phyloP scores from a whole-genome alignment of 2,329 filamentous ascomycete species.

The Myrmaecium sp. region DNA sequence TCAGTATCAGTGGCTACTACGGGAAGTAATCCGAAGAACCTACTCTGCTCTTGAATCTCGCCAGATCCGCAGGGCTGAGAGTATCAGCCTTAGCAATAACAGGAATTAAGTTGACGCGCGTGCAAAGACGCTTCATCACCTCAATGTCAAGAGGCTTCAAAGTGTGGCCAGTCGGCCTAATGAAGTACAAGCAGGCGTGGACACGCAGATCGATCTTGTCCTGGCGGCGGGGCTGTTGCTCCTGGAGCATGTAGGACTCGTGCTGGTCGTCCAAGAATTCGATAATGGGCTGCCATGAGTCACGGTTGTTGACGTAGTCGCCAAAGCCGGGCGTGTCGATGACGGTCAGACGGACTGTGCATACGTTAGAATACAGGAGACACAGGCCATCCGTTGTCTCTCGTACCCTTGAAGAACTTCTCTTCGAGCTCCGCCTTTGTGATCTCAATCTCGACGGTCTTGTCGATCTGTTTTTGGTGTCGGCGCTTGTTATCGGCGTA shows the following conservation, averaged over 20 bases:
- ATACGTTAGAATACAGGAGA: constrained; percentile 3
- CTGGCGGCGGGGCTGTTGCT: constrained; percentile 92
- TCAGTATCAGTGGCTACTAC: constrained; percentile 6
- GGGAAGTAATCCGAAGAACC: constrained; percentile 15
- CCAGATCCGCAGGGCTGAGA: constrained; percentile 77
- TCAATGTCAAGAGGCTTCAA: constrained; percentile 98
- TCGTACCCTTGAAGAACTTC: constrained; percentile 98
- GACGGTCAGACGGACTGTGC: constrained; percentile 82
- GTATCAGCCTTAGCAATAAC: constrained; percentile 98
- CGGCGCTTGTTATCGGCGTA: constrained; percentile 99
- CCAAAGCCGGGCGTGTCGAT: constrained; percentile 98
- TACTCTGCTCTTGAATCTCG: constrained; percentile 91
- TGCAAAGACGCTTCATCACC: constrained; percentile 98
- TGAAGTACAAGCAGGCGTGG: constrained; percentile 97
- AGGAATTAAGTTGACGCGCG: constrained; percentile 93
- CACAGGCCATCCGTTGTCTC: background rate
- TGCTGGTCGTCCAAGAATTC: constrained; percentile 99
- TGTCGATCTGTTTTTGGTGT: constrained; percentile 98
- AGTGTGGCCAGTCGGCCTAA: constrained; percentile 94
- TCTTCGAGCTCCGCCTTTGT: constrained; percentile 99
- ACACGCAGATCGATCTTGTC: constrained; percentile 99
- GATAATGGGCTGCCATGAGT: constrained; percentile 99
- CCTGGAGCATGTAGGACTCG: constrained; percentile 99
- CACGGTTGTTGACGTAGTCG: constrained; percentile 99
- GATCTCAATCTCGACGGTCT: constrained; percentile 99